A percentile compares a stretch with the other conserved stretches of the same genome.
Conservation (phyloP, 164 flowering plant species). For the Nymphaea thermarum region DNA sequence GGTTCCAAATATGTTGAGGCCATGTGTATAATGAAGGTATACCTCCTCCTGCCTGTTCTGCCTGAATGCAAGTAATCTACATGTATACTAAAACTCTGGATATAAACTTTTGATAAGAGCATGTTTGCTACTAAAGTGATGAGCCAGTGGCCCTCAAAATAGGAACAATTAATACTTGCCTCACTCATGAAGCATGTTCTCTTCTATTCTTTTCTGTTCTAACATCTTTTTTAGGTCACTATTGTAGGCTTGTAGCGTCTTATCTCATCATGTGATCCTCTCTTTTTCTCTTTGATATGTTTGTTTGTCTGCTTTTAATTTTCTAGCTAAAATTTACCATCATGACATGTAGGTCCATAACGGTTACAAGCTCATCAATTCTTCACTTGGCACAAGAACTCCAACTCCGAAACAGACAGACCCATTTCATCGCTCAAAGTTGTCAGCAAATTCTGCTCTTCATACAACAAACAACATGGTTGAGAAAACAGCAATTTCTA, state of each 20-base stretch:
- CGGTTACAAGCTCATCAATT: conserved; percentile 36
- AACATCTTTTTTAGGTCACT: background rate
- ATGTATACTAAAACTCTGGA: background rate
- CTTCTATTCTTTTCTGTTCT: background rate
- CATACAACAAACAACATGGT: conserved; percentile 12
- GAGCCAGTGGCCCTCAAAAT: background rate
- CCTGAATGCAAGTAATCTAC: background rate
- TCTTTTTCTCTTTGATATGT: background rate
- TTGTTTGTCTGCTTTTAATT: background rate
- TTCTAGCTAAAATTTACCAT: background rate
- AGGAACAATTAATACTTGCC: background rate
- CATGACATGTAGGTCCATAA: conserved; percentile 32
- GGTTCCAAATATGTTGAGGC: background rate
- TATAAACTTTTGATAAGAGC: background rate
- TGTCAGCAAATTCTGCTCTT: conserved; percentile 8
- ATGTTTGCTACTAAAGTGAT: background rate
- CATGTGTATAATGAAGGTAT: too few species aligned
- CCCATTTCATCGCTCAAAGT: conserved; percentile 12
- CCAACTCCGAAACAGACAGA: conserved; percentile 38
- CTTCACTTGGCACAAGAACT: conserved; percentile 19
- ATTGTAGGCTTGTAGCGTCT: too few species aligned
- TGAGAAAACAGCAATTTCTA: conserved; percentile 41
- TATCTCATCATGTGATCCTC: background rate
- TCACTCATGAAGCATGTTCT: background rate
- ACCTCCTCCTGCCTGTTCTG: too few species aligned